These are phyloP conservation scores for Pseudotsuga menziesii DNA, from an alignment of 75 land plant genomes.

Conservation along the genomic window DNA sequence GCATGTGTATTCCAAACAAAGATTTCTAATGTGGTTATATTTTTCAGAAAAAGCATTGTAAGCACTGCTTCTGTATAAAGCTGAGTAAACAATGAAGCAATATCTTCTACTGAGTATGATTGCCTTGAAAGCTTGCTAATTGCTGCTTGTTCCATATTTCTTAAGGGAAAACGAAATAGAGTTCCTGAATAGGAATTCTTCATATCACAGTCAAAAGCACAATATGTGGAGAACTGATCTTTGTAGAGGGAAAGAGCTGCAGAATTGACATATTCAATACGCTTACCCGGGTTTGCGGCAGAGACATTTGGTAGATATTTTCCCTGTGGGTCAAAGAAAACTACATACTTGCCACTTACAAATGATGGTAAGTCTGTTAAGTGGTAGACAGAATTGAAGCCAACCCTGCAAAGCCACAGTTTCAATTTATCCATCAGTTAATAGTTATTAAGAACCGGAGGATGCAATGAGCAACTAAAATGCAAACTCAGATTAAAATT, in stretches of 20 bases:
- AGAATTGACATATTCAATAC: conserved; percentile 79
- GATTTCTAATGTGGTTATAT: conserved; percentile 63
- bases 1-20: conserved; percentile 65
- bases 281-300: conserved; percentile 87
- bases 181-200: conserved; percentile 68
- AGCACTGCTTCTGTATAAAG: conserved; percentile 69
- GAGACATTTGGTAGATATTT: conserved; percentile 78
- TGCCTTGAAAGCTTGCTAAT: conserved; percentile 81
- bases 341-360: conserved; percentile 92
- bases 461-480: neutral
- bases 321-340: conserved; percentile 94
- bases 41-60: conserved; percentile 81
- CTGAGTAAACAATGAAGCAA: conserved; percentile 59
- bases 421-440: neutral
- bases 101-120: conserved; percentile 63
- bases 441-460: neutral
- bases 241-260: conserved; percentile 54
- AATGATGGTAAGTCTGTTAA: conserved; percentile 94
- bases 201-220: conserved; percentile 97
- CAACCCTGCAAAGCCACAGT: conserved; percentile 58
- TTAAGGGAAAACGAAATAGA: conserved; percentile 87
- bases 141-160: conserved; percentile 78
- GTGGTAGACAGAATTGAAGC: conserved; percentile 97
- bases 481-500: neutral
- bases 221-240: conserved; percentile 89